Base-by-base conservation (phyloP, 352 stramenopile species). In the Globisporangium megalacanthum region DNA sequence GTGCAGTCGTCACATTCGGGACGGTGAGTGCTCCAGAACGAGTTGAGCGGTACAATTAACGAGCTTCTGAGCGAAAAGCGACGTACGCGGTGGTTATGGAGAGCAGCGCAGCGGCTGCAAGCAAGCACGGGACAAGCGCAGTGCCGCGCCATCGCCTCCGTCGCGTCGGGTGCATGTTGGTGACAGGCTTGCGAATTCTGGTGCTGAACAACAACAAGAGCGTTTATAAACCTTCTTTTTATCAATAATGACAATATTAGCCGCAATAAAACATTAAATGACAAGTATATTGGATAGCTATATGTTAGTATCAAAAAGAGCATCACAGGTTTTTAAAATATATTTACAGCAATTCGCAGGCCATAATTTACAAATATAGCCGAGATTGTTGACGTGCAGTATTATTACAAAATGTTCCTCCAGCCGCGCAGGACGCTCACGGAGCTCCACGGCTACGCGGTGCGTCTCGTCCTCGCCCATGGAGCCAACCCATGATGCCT, bases 381-480 rank as follows among this genome's bases (percentile, higher is more conserved):
- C 39, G 39, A 45, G 39, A 45, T 45, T 45, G 39, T 19, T n/a
- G 13, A 45, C 39, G 39, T n/a, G 13, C 39, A n/a, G 39, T 4
- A 45, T 14, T 17, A 19, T 20, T 9, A 20, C 20, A 58, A 3
- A 29, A 89, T 89, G 79, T 89, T 89, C 62, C 73, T 87, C 42
- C 77, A 89, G 68, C 73, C 79, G 58, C 75, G 78, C 42, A 71
- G 74, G 44, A 70, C 69, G 52, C 61, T 76, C 60, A 89, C 79
- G 0, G 75, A 85, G 64, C 69, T 89, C 33, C 73, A 89, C 52
- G 79, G 79, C 54, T 89, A 89, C 68, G 62, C 75, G 36, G 79
- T 89, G 66, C 52, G 65, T 5, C 17, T 19, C 35, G 20, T 49
- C 25, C n/a, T 8, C 13, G 8, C 13, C 5, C 33, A 31, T 29